Evolutionary conservation across 495 filamentous ascomycete genomes (phyloP), one percentile per base, ranked within the genome.

Genomic region (Daldinia grandis): DNA sequence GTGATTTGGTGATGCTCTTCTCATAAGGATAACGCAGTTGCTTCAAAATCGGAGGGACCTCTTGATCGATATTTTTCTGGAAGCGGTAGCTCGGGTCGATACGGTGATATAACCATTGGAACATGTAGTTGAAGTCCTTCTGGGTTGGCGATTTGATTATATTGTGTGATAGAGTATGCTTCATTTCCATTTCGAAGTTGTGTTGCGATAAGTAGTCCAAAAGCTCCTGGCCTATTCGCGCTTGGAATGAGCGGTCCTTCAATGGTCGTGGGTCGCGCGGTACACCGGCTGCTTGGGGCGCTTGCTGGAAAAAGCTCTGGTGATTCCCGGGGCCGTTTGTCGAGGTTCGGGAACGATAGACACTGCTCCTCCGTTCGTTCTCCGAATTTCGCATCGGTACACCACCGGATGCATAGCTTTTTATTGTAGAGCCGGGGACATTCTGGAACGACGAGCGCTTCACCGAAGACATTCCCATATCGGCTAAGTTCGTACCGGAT

Each of bases 101-200:
- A 44, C 93, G 91, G 71, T 92, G 91, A 77, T 99, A 99, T 1
- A 99, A 86, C 91, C 93, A 99, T 79, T 98, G 93, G 78, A 99
- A 99, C 80, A 98, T 94, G 71, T 85, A 89, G 75, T 94, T 93
- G 80, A 98, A 99, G 77, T 99, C 95, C 76, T 98, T 99, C 73
- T 97, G 93, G 4, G 94, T 98, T n/a, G 95, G 96, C 38, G 91
- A 94, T 55, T 90, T 93, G 74, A 95, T 87, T 17, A 92, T 91
- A 68, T 97, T 97, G 55, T 93, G 89, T 3, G 91, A 89, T 30
- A 99, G 83, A 30, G 89, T 90, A 78, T 98, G 90, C 75, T 96
- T 97, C 91, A 95, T 97, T 68, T 97, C 93, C 86, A 98, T 89
- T 82, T 99, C 95, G 73, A 98, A 99, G 67, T 95, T 95, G 74